Evolutionary conservation across 1,284 basidiomycete genomes (phyloP).

Genomic region (Cryptococcus depauperatus): DNA sequence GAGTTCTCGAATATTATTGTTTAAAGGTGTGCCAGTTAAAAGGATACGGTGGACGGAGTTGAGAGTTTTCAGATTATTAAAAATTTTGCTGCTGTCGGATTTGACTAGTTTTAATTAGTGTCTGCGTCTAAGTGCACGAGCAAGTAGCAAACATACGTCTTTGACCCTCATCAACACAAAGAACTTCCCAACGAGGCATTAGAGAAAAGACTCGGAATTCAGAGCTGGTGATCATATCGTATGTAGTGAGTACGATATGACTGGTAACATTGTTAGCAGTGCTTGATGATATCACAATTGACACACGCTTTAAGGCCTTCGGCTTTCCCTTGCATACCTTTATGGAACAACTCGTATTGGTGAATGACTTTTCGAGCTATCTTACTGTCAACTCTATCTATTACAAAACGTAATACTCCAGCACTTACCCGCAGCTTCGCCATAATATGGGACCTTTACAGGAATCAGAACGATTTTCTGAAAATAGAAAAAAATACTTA

Average conservation of each 20-base stretch:
- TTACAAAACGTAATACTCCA: background rate
- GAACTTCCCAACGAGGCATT: slow-evolving; percentile 80
- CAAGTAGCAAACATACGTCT: slow-evolving; percentile 55
- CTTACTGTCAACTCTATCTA: background rate
- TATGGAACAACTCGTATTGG: slow-evolving; percentile 71
- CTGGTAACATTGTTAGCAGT: slow-evolving; percentile 13
- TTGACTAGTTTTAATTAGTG: slow-evolving; percentile 55
- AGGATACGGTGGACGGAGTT: slow-evolving; percentile 74
- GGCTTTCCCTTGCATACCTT: slow-evolving; percentile 29
- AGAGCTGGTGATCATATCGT: slow-evolving; percentile 64
- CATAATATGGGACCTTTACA: slow-evolving; percentile 34
- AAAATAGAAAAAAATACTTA: slow-evolving; percentile 8
- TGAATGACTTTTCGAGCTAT: slow-evolving; percentile 72
- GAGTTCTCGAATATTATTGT: slow-evolving; percentile 91
- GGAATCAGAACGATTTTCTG: background rate
- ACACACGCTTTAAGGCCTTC: slow-evolving; percentile 43
- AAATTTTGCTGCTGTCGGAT: slow-evolving; percentile 64
- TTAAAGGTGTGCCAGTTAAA: slow-evolving; percentile 91
- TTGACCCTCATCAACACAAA: slow-evolving; percentile 91
- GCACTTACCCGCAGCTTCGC: slow-evolving; percentile 51
- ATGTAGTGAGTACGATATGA: slow-evolving; percentile 82
- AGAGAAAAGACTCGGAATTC: slow-evolving; percentile 73
- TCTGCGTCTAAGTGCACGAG: background rate
- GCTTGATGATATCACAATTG: background rate
- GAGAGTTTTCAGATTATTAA: slow-evolving; percentile 71